Base-by-base conservation (phyloP, 768 basidiomycete genomes). In the Candolleomyces aberdarensis region DNA sequence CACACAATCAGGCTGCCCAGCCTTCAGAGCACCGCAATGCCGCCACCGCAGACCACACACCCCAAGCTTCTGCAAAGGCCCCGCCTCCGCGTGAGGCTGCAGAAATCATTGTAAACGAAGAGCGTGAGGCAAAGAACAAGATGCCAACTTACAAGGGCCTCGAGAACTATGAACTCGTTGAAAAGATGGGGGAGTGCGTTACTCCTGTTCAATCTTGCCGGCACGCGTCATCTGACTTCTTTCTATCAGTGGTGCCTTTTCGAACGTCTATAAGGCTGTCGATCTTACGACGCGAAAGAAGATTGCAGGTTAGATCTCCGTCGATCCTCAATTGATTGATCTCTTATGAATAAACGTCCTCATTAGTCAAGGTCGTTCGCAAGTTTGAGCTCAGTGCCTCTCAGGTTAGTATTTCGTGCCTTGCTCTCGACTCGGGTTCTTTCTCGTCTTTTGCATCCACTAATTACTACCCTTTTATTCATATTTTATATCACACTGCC, bases 251-350 rank as follows among this genome's bases (percentile, higher is more conserved):
- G 96, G 96, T 62, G 96, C 96, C 47, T 99, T 99, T 73, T 98
- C 96, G n/a, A 94, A 97, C 70, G 96, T 99, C 9, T 99, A 96
- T 82, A 92, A 92, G 71, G 96, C 94, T 14, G 67, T 89, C 58
- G 91, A 98, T 71, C 80, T 85, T 52, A 77, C 80, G 41, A 88
- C 87, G 11, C 87, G 87, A 46, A 82, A 87, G 68, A 89, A 87
- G 72, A 89, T 95, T 48, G 96, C 96, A 65, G 89, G 95, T 89
- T 71, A 66, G 83, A 80, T 22, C 58, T 32, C 26, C 60, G 59
- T 64, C 36, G 48, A 46, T 39, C 39, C 49, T 58, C 32, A 46
- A 61, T 7, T 36, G 54, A 61, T 7, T 36, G 54, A 59, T 62
- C 52, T 63, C 19, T 52, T 51, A 67, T 65, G 36, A 22, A 9